phyloP scores from a whole-genome alignment of 2,329 filamentous ascomycete species.

The Cladosporium oxysporum region DNA sequence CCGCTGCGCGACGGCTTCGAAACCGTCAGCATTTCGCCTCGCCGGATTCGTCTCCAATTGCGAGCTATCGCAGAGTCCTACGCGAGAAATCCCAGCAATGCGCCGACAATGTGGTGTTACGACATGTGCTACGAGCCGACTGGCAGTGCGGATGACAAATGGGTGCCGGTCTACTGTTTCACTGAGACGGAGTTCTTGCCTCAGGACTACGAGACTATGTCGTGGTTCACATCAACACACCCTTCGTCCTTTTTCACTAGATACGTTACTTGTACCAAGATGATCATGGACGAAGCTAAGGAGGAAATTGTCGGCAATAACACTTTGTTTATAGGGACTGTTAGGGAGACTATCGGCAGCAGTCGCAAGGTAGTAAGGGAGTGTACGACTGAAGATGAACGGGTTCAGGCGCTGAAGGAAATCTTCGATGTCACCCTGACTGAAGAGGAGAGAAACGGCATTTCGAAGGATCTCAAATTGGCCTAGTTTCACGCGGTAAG shows the following conservation, averaged over 20 bases:
- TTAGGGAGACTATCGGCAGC: conserved; percentile 49
- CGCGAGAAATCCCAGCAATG: conserved; percentile 25
- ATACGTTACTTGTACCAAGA: conserved; percentile 55
- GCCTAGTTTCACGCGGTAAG: neutral
- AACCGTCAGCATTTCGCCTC: conserved; percentile 21
- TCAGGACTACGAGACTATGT: conserved; percentile 63
- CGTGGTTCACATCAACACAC: conserved; percentile 56
- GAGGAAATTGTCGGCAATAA: conserved; percentile 41
- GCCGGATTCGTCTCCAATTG: conserved; percentile 30
- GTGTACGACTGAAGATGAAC: conserved; percentile 46
- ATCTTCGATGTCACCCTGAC: conserved; percentile 44
- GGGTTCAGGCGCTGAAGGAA: conserved; percentile 46
- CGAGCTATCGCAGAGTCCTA: conserved; percentile 29
- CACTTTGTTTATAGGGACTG: conserved; percentile 45
- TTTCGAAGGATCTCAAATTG: neutral
- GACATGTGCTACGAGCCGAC: conserved; percentile 33
- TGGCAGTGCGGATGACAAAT: conserved; percentile 41
- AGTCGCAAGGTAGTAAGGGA: conserved; percentile 43
- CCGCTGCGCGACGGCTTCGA: conserved; percentile 37
- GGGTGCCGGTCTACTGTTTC: conserved; percentile 66
- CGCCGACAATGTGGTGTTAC: conserved; percentile 48
- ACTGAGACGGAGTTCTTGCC: conserved; percentile 64
- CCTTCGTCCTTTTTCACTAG: conserved; percentile 56
- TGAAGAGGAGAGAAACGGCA: neutral
- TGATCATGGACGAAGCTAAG: conserved; percentile 49